A percentile compares a stretch with the other conserved stretches of the same genome.
Conservation (phyloP, 2,329 filamentous ascomycete species). For the Neonectria neomacrospora region DNA sequence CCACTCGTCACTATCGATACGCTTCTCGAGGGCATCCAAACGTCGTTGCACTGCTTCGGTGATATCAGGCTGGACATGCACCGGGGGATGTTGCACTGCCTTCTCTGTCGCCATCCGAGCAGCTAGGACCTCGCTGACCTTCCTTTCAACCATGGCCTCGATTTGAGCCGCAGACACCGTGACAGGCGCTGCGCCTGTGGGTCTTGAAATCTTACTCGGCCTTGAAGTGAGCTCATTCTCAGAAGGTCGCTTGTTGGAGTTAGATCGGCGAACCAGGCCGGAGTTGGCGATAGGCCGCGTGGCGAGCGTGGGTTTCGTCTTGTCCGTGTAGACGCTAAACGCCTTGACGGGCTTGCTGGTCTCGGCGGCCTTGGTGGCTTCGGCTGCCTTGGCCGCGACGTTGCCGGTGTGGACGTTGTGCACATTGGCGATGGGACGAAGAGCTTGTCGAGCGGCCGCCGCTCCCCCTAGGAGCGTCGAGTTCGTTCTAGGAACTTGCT, state of each 20-base stretch:
- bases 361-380: constrained; percentile 60
- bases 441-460: constrained; percentile 73
- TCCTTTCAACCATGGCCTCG: constrained; percentile 91
- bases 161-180: constrained; percentile 79
- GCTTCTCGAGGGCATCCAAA: constrained; percentile 84
- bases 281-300: constrained; percentile 50
- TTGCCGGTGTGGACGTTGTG: constrained; percentile 77
- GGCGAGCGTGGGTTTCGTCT: constrained; percentile 58
- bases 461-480: constrained; percentile 52
- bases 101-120: constrained; percentile 68
- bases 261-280: constrained; percentile 47
- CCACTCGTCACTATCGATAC: constrained; percentile 74
- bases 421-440: constrained; percentile 79
- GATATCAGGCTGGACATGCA: constrained; percentile 60
- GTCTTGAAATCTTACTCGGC: constrained; percentile 57
- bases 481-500: constrained; percentile 72
- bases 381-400: constrained; percentile 52
- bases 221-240: constrained; percentile 55
- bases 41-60: constrained; percentile 83
- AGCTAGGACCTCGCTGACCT: constrained; percentile 89
- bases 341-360: constrained; percentile 79
- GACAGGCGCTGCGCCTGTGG: constrained; percentile 46
- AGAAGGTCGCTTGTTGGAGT: constrained; percentile 55
- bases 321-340: constrained; percentile 89
- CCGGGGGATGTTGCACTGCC: constrained; percentile 48